These are phyloP conservation scores for Eutrema salsugineum DNA, from an alignment of 441 rosid species.

Conservation along the genomic window DNA sequence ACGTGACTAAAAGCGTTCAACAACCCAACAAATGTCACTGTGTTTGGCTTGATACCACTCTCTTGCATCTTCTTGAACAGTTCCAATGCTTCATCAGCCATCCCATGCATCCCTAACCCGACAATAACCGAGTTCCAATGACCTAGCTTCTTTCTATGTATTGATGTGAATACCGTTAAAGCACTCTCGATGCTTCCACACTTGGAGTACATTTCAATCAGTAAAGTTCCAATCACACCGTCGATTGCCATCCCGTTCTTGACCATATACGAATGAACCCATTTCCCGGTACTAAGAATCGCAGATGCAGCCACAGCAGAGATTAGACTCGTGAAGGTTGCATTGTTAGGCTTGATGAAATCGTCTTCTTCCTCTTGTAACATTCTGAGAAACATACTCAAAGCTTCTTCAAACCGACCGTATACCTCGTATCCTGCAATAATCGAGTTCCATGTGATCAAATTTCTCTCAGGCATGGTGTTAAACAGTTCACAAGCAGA, in stretches of 20 bases:
- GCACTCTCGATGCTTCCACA: conserved; percentile 51
- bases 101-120: conserved; percentile 53
- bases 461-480: conserved; percentile 34
- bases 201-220: conserved; percentile 56
- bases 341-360: conserved; percentile 37
- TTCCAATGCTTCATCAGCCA: conserved; percentile 37
- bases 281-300: conserved; percentile 39
- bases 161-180: conserved; percentile 25
- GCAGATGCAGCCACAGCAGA: conserved; percentile 48
- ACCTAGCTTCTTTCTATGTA: conserved; percentile 42
- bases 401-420: conserved; percentile 39
- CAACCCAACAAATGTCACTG: conserved; percentile 47
- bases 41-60: conserved; percentile 34
- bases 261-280: conserved; percentile 46
- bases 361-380: conserved; percentile 29
- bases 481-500: conserved; percentile 35
- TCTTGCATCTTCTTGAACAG: conserved; percentile 39
- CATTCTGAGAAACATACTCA: conserved; percentile 34
- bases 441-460: conserved; percentile 52
- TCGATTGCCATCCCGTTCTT: conserved; percentile 35
- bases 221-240: conserved; percentile 44
- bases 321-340: conserved; percentile 39
- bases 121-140: conserved; percentile 53
- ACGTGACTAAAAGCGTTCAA: conserved; percentile 53
- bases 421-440: conserved; percentile 46